Conservation (phyloP, 768 basidiomycete species). For the Pleurotus tuber-regium region DNA sequence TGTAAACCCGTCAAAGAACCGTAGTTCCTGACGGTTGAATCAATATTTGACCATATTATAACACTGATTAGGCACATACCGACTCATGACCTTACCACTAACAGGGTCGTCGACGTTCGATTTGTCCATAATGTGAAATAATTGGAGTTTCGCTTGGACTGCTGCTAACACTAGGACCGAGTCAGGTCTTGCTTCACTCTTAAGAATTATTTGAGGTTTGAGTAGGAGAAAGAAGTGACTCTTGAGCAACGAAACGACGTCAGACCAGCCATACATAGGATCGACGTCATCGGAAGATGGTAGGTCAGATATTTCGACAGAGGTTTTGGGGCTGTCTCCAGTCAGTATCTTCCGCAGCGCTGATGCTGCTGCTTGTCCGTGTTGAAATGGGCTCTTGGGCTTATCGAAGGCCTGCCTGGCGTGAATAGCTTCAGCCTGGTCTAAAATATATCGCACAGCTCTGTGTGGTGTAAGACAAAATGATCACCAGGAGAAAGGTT, state of each 20-base stretch:
- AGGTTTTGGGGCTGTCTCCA: constrained; percentile 46
- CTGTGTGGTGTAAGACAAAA: constrained; percentile 29
- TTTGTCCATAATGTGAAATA: constrained; percentile 79
- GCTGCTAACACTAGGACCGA: constrained; percentile 75
- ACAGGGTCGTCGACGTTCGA: constrained; percentile 78
- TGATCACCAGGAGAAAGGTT: constrained; percentile 8
- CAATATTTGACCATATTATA: background rate
- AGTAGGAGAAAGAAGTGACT: constrained; percentile 83
- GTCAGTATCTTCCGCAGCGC: constrained; percentile 64
- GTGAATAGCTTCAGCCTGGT: constrained; percentile 62
- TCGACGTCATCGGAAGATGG: constrained; percentile 37
- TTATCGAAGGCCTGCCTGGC: constrained; percentile 24
- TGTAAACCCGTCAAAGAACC: constrained; percentile 79
- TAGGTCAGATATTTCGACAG: constrained; percentile 34
- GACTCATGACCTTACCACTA: constrained; percentile 81
- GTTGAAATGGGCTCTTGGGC: constrained; percentile 29
- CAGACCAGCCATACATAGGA: constrained; percentile 70
- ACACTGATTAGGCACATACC: constrained; percentile 43
- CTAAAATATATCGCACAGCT: constrained; percentile 84
- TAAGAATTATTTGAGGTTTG: constrained; percentile 86
- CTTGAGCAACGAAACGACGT: constrained; percentile 65
- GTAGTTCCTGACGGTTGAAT: constrained; percentile 56
- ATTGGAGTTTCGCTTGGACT: constrained; percentile 74
- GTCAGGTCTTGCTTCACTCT: constrained; percentile 51
- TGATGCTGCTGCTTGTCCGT: constrained; percentile 65